These are phyloP conservation scores for Nicotiana knightiana DNA, from an alignment of 257 asterid genomes.

Conservation along the genomic window DNA sequence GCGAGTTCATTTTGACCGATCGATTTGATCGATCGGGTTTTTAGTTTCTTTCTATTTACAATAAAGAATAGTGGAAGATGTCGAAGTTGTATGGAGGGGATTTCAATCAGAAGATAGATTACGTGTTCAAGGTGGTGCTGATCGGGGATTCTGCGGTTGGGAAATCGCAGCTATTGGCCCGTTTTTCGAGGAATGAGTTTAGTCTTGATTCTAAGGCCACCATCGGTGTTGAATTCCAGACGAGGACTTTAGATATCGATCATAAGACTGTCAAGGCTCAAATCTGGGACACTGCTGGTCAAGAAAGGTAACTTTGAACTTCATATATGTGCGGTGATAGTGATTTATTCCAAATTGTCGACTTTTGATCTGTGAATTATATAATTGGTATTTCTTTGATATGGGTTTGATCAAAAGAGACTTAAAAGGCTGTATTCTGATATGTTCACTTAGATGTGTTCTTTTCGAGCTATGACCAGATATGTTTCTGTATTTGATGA, in stretches of 20 bases:
- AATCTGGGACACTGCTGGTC: constrained; percentile 97
- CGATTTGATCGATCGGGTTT: neutral
- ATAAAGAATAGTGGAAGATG: constrained; percentile 22
- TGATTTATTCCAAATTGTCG: neutral
- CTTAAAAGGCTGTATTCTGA: neutral
- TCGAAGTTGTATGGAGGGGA: constrained; percentile 49
- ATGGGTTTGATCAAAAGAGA: neutral
- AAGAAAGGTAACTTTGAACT: constrained; percentile 44
- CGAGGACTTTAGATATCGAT: constrained; percentile 58
- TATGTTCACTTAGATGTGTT: too few species aligned
- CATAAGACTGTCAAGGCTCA: constrained; percentile 68
- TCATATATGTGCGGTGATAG: neutral
- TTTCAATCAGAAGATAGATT: constrained; percentile 57
- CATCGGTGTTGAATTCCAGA: constrained; percentile 78
- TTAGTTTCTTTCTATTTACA: neutral
- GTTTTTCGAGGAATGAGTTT: constrained; percentile 67
- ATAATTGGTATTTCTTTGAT: neutral
- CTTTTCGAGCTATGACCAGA: too few species aligned
- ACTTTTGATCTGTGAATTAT: neutral
- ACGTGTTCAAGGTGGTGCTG: constrained; percentile 66
- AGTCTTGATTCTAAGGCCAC: constrained; percentile 73
- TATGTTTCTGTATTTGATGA: too few species aligned
- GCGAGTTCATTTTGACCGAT: neutral
- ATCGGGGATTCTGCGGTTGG: constrained; percentile 88
- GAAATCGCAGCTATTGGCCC: constrained; percentile 74